Evolutionary conservation across 2,329 filamentous ascomycete species (phyloP).

Genomic region (Escovopsis sp.): DNA sequence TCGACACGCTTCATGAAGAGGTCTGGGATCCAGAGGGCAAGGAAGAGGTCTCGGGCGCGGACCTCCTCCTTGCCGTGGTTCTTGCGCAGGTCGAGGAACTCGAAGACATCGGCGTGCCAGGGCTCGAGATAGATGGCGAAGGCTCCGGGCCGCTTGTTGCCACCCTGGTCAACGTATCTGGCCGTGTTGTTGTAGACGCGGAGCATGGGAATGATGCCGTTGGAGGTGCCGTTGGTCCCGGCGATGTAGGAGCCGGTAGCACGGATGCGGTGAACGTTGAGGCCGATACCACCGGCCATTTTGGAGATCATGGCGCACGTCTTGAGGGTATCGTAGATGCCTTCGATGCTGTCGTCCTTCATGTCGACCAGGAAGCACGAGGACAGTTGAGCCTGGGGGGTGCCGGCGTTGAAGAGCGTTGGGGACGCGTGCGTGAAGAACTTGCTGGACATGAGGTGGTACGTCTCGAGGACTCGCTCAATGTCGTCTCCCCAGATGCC

Average conservation of each 20-base stretch:
- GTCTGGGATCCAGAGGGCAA: conserved; percentile 95
- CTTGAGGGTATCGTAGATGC: conserved; percentile 98
- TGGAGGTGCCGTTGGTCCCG: conserved; percentile 95
- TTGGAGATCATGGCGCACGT: conserved; percentile 99
- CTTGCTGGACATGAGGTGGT: conserved; percentile 98
- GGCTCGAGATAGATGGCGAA: conserved; percentile 99
- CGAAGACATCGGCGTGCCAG: conserved; percentile 95
- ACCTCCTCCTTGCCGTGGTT: conserved; percentile 99
- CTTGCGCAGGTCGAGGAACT: conserved; percentile 95
- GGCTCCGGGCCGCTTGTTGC: conserved; percentile 96
- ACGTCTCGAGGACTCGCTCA: conserved; percentile 90
- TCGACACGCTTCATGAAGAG: conserved; percentile 99
- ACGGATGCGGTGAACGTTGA: conserved; percentile 93
- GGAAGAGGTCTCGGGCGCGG: conserved; percentile 91
- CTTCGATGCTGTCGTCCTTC: conserved; percentile 98
- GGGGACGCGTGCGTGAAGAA: conserved; percentile 97
- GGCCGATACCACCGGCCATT: conserved; percentile 93
- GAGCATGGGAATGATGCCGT: conserved; percentile 94
- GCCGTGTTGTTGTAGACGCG: conserved; percentile 99
- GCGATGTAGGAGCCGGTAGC: conserved; percentile 96
- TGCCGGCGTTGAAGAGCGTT: conserved; percentile 95
- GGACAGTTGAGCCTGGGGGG: conserved; percentile 82
- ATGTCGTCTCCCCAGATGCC: conserved; percentile 93
- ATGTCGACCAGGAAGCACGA: conserved; percentile 99
- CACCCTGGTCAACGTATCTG: conserved; percentile 95